Base-by-base conservation (phyloP, 306 rosid genomes). In the Vigna reflexopilosa region DNA sequence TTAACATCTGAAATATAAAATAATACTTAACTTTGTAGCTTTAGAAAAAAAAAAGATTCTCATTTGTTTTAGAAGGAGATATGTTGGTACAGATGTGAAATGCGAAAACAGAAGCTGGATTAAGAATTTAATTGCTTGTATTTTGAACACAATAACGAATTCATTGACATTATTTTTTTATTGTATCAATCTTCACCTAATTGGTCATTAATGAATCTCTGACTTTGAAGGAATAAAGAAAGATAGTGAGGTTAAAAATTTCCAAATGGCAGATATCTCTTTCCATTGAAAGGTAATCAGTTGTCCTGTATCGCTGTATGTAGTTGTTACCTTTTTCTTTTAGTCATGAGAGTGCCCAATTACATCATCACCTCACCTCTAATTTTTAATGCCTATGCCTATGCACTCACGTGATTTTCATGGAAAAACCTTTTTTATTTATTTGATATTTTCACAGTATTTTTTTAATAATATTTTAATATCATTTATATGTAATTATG, bases 151-250 rank as follows among this genome's bases (percentile, higher is more conserved):
- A 36, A 6, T 1, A 1, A 6, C 42, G 8, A 36, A 1, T 5
- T 36, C 42, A 36, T 36, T 36, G 2, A 6, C 9, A 36, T 9
- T 42, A 0, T 61, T 32, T 63, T 16, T 52, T 54, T 62, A 22
- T 17, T 28, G 0, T 51, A 57, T 58, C 14, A 48, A 59, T 61
- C n/a, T 14, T 13, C 22, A 61, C 13, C 42, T 14, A 42, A 9
- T 51, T 6, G 22, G 6, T 12, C 1, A 11, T 16, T 14, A 11
- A 24, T 30, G 17, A 13, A 32, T 16, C 59, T 51, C 77, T 50
- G 58, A 68, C 81, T 50, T 81, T 42, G 32, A 10, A 1, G 4
- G 8, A 40, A 63, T 20, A 62, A 49, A 77, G 44, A 55, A 70
- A 56, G n/a, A 44, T 44, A 44, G 0, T 13, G 9, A 14, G 36